phyloP scores from a whole-genome alignment of 2,329 filamentous ascomycete species.

The Geosmithia morbida region DNA sequence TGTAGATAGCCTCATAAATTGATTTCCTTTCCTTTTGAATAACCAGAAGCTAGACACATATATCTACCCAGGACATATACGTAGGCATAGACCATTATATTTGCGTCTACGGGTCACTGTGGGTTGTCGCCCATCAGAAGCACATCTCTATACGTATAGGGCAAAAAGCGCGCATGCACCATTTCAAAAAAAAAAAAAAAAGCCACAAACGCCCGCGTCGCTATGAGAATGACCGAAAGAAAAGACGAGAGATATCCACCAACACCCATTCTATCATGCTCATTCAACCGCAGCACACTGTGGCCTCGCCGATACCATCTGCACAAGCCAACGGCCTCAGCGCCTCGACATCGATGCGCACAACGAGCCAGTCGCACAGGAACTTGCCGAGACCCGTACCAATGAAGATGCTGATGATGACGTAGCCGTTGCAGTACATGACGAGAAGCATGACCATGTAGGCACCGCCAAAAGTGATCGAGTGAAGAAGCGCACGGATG shows the following conservation, averaged over 20 bases:
- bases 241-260: neutral
- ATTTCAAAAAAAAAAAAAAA: too few species aligned
- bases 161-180: too few species aligned
- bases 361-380: constrained; percentile 36
- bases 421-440: constrained; percentile 53
- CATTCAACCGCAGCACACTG: constrained; percentile 29
- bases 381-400: constrained; percentile 37
- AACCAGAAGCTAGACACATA: too few species aligned
- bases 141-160: too few species aligned
- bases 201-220: neutral
- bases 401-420: constrained; percentile 64
- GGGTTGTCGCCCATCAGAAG: too few species aligned
- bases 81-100: too few species aligned
- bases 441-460: constrained; percentile 63
- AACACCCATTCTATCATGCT: neutral
- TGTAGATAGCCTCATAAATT: too few species aligned
- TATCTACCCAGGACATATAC: too few species aligned
- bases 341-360: constrained; percentile 20
- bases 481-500: constrained; percentile 50
- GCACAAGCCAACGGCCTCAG: constrained; percentile 3
- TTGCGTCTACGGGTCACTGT: too few species aligned
- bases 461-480: constrained; percentile 55
- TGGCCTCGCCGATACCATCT: constrained; percentile 26
- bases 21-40: too few species aligned
- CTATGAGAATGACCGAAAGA: neutral